Conservation (phyloP, 305 asterid species). For the Fraxinus paxiana region DNA sequence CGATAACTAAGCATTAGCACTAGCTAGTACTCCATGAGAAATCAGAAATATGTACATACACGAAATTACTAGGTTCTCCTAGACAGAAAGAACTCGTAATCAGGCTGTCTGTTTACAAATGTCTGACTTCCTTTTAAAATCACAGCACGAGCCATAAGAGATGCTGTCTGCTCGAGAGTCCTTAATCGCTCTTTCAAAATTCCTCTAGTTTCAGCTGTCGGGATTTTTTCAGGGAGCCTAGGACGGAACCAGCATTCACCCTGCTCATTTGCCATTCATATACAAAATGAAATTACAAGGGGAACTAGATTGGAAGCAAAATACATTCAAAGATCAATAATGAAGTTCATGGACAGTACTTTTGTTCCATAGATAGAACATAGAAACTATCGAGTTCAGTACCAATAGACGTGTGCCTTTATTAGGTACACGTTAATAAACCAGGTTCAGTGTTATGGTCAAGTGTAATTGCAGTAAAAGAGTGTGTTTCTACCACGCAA, state of each 20-base stretch:
- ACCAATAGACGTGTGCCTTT: background rate
- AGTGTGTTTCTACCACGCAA: background rate
- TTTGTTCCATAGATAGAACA: background rate
- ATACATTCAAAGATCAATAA: background rate
- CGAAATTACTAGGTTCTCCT: constrained; percentile 9
- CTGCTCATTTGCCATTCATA: constrained; percentile 19
- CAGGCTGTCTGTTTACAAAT: constrained; percentile 25
- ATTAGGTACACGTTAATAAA: background rate
- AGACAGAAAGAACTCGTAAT: constrained; percentile 32
- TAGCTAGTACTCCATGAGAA: background rate
- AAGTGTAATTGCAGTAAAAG: background rate
- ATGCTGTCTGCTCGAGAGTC: constrained; percentile 27
- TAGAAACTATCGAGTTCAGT: background rate
- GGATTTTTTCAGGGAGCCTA: constrained; percentile 10
- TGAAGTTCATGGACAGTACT: background rate
- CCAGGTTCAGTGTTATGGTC: background rate
- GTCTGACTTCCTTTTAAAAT: constrained; percentile 14
- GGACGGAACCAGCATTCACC: constrained; percentile 36
- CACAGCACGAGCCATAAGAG: constrained; percentile 27
- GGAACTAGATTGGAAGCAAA: background rate
- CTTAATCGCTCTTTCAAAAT: constrained; percentile 25
- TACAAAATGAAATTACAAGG: background rate
- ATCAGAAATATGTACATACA: background rate
- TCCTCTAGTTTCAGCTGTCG: background rate
- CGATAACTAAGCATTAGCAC: background rate